Base-by-base conservation (phyloP, 139 green algal species). In the Penium margaritaceum region DNA sequence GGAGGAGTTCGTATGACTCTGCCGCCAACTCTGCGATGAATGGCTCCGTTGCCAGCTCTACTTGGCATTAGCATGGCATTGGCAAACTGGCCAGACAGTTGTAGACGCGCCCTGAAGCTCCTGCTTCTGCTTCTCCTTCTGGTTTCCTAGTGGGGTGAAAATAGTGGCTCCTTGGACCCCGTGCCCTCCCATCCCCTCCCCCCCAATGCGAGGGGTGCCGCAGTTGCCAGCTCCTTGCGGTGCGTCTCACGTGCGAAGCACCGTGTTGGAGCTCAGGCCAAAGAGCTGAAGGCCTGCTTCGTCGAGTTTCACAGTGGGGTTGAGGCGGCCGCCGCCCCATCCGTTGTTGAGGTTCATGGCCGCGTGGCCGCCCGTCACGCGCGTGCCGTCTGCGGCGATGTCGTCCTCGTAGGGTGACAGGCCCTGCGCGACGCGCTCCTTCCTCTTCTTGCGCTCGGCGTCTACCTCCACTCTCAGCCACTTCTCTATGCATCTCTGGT, bases 401-500 rank as follows among this genome's bases (percentile, higher is more conserved):
- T 47, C 68, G 64, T 5, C 64, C 5, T 6, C 15, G n/a, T 27
- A 17, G 12, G 54, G 27, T n/a, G n/a, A n/a, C 15, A 57, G 55
- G 7, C 68, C 68, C 5, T 3, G 4, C 43, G 68, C 33, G 7
- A n/a, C 27, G 5, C 68, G 34, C 70, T 78, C 70, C 9, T 77
- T 78, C 4, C 29, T 30, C 21, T 21, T 30, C 9, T 54, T 78
- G 4, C 61, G 60, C 27, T 58, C 61, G 5, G 6, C 36, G 12
- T 78, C 15, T 12, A 75, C 9, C 6, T 78, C 70, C 38, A 27
- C 43, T 5, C 70, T 24, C 55, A 78, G 41, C 70, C 70, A 78
- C 51, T 74, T 54, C 43, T 78, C 70, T n/a, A 78, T 36, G 5
- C 63, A 76, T 34, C 70, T 51, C 70, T 78, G 70, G n/a, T n/a